Evolutionary conservation across 495 filamentous ascomycete species (phyloP), one percentile per base, ranked within the genome.

Genomic region (Daldinia concentrica): DNA sequence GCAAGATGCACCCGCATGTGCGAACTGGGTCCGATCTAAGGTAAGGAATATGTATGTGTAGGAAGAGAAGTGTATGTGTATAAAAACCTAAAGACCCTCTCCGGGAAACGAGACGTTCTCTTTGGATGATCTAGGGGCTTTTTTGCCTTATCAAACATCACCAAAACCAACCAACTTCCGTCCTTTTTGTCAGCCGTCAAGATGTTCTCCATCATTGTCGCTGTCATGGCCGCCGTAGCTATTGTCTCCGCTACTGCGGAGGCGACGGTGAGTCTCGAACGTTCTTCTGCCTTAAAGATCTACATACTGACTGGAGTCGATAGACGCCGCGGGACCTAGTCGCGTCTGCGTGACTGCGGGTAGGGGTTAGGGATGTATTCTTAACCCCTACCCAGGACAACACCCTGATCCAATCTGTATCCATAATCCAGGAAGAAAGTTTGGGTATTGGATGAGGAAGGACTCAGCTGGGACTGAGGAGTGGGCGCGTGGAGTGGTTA

Each of bases 181-280:
- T 50, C 27, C 41, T 22, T 19, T 15, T 48, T 19, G 50, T n/a
- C 62, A 66, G 65, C 58, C 11, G 62, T 58, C 71, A 63, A 66
- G 71, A 73, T 73, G 71, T 69, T 73, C 58, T 66, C 36, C 62
- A 62, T 72, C 69, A 30, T 69, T 43, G 58, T 73, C 57, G 58
- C 65, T 69, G 66, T 68, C 41, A 73, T 73, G 66, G 71, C 71
- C 57, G 45, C 58, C 50, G 62, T 73, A 58, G 58, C 50, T 48
- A 54, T 26, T 29, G 71, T 50, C 57, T 69, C 71, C 39, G 51
- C 57, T 57, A 32, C 61, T 34, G 43, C 66, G n/a, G 71, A 73
- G 58, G 37, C 65, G 56, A 73, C 55, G 57, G 71, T 73, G 34
- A 65, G 70, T 69, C 19, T 60, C n/a, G 15, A 43, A 58, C 54